Evolutionary conservation across 192 early-diverging fungal species (phyloP).

Genomic region (Umbelopsis sp.): DNA sequence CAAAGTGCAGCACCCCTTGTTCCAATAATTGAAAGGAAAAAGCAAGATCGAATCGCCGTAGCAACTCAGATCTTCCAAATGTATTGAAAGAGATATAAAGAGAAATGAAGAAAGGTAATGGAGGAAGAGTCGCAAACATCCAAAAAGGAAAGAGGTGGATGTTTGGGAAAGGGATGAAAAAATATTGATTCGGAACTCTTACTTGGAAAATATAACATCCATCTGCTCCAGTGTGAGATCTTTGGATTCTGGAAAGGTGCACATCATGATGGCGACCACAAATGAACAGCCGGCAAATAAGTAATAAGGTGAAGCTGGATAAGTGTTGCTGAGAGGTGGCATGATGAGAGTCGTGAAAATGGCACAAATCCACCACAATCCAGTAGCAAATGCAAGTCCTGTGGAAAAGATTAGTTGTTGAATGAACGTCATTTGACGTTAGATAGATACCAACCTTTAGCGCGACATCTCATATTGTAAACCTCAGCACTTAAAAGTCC

Average conservation of each 20-base stretch:
- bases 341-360: conserved; percentile 38
- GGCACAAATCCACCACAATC: conserved; percentile 34
- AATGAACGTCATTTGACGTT: neutral
- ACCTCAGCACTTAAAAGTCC: conserved; percentile 26
- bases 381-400: conserved; percentile 31
- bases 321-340: conserved; percentile 29
- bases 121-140: neutral
- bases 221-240: conserved; percentile 85
- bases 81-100: conserved; percentile 11
- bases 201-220: conserved; percentile 69
- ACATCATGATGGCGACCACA: conserved; percentile 49
- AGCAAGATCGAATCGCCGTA: neutral
- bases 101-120: neutral
- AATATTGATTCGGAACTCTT: neutral
- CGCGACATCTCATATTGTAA: conserved; percentile 35
- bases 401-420: neutral
- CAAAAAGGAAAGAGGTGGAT: neutral
- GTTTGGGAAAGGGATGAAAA: neutral
- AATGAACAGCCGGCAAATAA: conserved; percentile 38
- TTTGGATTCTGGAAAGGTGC: conserved; percentile 84
- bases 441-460: conserved; percentile 21
- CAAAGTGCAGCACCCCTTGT: conserved; percentile 32
- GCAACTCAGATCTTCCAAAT: neutral
- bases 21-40: conserved; percentile 15
- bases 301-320: conserved; percentile 37